phyloP scores from a whole-genome alignment of 192 early-diverging fungal species.

The Phlyctochytrium arcticum region DNA sequence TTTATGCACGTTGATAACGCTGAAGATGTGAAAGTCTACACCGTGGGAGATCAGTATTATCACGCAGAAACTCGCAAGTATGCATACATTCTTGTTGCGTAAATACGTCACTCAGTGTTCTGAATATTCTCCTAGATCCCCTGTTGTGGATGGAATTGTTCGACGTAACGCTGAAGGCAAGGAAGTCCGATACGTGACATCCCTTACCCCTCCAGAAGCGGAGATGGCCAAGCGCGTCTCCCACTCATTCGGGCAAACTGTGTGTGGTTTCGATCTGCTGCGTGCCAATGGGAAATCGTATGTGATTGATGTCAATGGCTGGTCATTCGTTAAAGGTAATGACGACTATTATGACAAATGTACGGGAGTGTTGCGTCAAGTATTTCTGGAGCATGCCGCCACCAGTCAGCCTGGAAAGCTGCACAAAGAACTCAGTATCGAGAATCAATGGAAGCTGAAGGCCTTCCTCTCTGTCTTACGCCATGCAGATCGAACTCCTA shows the following conservation, averaged over 20 bases:
- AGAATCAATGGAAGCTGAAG: slow-evolving; percentile 89
- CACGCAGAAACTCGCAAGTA: slow-evolving; percentile 96
- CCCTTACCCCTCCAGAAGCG: slow-evolving; percentile 73
- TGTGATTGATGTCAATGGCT: slow-evolving; percentile 98
- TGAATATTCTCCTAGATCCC: slow-evolving; percentile 53
- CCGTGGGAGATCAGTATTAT: slow-evolving; percentile 80
- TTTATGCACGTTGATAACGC: slow-evolving; percentile 92
- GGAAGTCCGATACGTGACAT: slow-evolving; percentile 90
- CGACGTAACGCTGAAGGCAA: slow-evolving; percentile 93
- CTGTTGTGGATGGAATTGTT: slow-evolving; percentile 95
- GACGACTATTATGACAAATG: slow-evolving; percentile 88
- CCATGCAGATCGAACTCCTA: slow-evolving; percentile 95
- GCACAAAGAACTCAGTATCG: slow-evolving; percentile 45
- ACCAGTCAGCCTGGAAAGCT: slow-evolving; percentile 13
- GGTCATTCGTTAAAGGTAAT: slow-evolving; percentile 98
- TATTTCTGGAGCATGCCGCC: slow-evolving; percentile 68
- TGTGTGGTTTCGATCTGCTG: slow-evolving; percentile 94
- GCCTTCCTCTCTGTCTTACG: slow-evolving; percentile 89
- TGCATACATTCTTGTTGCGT: not conserved
- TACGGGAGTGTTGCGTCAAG: slow-evolving; percentile 64
- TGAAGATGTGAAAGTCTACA: slow-evolving; percentile 98
- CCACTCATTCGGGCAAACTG: slow-evolving; percentile 83
- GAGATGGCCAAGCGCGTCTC: slow-evolving; percentile 71
- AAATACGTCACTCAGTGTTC: not conserved
- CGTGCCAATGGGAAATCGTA: slow-evolving; percentile 75